phyloP scores from a whole-genome alignment of 352 stramenopile species.

The Phytophthora sp. region DNA sequence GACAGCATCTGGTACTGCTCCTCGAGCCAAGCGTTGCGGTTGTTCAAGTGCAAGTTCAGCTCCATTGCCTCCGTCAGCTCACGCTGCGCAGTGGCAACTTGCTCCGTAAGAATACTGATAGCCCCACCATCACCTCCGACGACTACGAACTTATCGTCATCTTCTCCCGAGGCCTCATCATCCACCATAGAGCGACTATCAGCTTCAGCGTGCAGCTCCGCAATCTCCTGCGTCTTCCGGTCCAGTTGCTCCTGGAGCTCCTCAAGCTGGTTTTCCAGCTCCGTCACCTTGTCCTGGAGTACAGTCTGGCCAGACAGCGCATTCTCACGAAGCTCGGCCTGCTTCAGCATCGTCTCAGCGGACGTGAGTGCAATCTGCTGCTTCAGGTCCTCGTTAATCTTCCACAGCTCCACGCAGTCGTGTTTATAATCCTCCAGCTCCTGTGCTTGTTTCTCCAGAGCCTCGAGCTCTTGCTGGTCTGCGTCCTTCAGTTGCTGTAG shows the following conservation, averaged over 20 bases:
- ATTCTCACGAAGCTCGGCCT: constrained; percentile 63
- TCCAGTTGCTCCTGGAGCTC: constrained; percentile 66
- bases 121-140: constrained; percentile 51
- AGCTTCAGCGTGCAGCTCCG: constrained; percentile 39
- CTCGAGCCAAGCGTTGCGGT: constrained; percentile 80
- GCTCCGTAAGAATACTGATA: constrained; percentile 73
- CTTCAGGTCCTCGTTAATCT: constrained; percentile 81
- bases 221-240: constrained; percentile 62
- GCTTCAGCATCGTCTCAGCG: constrained; percentile 61
- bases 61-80: constrained; percentile 87
- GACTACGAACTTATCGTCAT: constrained; percentile 51
- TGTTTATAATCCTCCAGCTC: constrained; percentile 80
- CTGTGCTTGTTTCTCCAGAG: constrained; percentile 29
- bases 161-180: constrained; percentile 28
- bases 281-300: constrained; percentile 55
- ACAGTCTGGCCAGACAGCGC: constrained; percentile 59
- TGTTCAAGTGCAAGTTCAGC: constrained; percentile 80
- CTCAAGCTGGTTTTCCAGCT: constrained; percentile 69
- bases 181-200: constrained; percentile 17
- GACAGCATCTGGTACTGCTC: constrained; percentile 67
- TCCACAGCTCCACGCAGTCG: constrained; percentile 81
- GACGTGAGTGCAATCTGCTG: constrained; percentile 69
- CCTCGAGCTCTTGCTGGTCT: constrained; percentile 22
- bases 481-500: constrained; percentile 28
- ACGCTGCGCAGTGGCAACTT: constrained; percentile 70